A percentile compares a stretch with the other conserved stretches of the same genome.
These are phyloP conservation scores for Scheffersomyces coipomensis DNA, from an alignment of 805 yeast genomes.

Conservation along the genomic window DNA sequence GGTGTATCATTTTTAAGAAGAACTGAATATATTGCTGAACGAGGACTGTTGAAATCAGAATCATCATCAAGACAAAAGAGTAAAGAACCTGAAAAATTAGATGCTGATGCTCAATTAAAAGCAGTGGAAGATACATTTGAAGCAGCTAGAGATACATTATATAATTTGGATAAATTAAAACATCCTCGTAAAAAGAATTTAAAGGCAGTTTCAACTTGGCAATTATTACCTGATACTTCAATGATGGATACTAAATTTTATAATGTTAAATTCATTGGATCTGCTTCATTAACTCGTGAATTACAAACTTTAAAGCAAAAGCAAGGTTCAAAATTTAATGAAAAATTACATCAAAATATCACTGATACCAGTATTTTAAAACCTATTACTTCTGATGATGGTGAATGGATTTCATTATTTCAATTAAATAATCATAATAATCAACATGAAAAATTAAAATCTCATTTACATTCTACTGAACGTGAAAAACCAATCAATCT, in stretches of 20 bases:
- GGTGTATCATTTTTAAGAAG: conserved; percentile 85
- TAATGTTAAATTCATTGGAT: conserved; percentile 60
- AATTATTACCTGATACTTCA: conserved; percentile 86
- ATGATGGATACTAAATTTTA: conserved; percentile 77
- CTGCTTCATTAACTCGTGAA: conserved; percentile 49
- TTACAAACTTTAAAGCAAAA: conserved; percentile 25
- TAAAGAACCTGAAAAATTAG: conserved; percentile 33
- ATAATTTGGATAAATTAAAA: conserved; percentile 44
- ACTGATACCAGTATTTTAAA: conserved; percentile 65
- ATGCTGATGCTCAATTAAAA: conserved; percentile 61
- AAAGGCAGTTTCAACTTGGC: conserved; percentile 76
- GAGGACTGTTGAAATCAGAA: conserved; percentile 20
- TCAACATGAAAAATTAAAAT: conserved; percentile 21
- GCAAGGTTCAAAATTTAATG: conserved; percentile 26
- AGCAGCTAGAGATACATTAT: conserved; percentile 47
- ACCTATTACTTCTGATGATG: conserved; percentile 70
- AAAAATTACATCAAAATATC: conserved; percentile 30
- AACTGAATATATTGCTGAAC: conserved; percentile 86
- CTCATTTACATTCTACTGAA: conserved; percentile 35
- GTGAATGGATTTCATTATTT: conserved; percentile 69
- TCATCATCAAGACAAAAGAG: conserved; percentile 18
- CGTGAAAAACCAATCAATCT: conserved; percentile 41
- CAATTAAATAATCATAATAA: conserved; percentile 21
- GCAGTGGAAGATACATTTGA: conserved; percentile 81
- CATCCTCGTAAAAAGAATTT: conserved; percentile 80